phyloP scores from a whole-genome alignment of 352 stramenopile genomes.

The Globisporangium barbulae region DNA sequence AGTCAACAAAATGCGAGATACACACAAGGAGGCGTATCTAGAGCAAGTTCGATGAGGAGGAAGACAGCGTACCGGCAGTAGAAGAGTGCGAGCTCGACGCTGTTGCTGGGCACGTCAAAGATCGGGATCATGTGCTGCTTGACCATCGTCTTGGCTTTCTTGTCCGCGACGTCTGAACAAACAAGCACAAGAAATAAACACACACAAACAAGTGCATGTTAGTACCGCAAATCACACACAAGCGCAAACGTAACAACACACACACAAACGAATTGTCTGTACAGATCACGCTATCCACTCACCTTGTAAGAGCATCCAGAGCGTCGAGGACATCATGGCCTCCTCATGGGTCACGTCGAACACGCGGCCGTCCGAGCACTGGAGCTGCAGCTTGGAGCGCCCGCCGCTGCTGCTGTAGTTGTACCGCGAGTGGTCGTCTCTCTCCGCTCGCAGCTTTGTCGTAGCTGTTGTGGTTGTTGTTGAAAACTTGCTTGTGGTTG shows the following conservation, averaged over 20 bases:
- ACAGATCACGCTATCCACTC: background rate
- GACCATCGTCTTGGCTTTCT: constrained; percentile 42
- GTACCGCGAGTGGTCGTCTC: constrained; percentile 13
- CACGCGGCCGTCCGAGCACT: constrained; percentile 62
- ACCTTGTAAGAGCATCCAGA: constrained; percentile 80
- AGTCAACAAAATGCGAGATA: background rate
- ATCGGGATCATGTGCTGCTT: constrained; percentile 76
- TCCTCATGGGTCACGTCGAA: constrained; percentile 81
- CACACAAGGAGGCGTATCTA: background rate
- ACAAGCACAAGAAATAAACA: background rate
- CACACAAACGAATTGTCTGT: background rate
- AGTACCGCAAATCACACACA: background rate
- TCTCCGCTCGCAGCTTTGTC: background rate
- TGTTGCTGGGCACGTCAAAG: constrained; percentile 68
- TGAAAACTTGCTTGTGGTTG: constrained; percentile 1
- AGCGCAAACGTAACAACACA: background rate
- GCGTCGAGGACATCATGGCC: constrained; percentile 84
- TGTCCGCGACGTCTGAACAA: constrained; percentile 42
- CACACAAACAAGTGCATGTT: background rate
- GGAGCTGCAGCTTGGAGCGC: constrained; percentile 67
- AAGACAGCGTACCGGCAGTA: constrained; percentile 54
- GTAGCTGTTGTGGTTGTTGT: background rate
- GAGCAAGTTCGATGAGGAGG: background rate
- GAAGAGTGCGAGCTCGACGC: constrained; percentile 62
- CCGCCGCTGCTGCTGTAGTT: constrained; percentile 14